Percentiles rank a stretch among this genome's conserved stretches.
phyloP scores from a whole-genome alignment of 441 rosid genomes.

The Eutrema salsugineum region DNA sequence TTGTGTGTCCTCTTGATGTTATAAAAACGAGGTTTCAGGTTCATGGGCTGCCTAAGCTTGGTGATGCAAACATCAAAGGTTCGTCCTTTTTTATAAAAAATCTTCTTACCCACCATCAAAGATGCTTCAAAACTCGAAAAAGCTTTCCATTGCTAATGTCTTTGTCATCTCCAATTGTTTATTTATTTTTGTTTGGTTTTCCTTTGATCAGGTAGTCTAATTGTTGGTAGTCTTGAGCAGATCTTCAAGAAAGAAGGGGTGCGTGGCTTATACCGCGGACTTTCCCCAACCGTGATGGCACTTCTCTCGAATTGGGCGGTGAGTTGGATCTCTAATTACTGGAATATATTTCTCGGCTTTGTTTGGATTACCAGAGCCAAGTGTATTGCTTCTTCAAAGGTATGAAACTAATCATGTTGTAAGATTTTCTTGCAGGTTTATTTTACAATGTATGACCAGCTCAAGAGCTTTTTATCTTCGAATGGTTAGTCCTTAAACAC shows the following conservation, averaged over 20 bases:
- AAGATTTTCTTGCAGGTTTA: conserved; percentile 41
- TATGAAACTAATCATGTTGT: conserved; percentile 3
- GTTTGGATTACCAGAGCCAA: not conserved
- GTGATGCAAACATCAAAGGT: conserved; percentile 43
- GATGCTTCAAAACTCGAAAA: too few relatives aligned
- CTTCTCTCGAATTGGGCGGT: conserved; percentile 75
- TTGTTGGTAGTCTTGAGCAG: conserved; percentile 49
- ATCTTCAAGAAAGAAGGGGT: conserved; percentile 55
- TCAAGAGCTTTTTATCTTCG: conserved; percentile 42
- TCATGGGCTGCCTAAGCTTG: conserved; percentile 49
- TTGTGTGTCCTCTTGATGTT: conserved; percentile 70
- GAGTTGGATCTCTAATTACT: conserved; percentile 6
- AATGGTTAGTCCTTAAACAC: conserved; percentile 35
- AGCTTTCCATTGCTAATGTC: not conserved
- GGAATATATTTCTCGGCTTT: too few relatives aligned
- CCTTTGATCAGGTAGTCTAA: conserved; percentile 51
- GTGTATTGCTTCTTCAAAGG: not conserved
- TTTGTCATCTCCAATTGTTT: not conserved
- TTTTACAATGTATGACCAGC: conserved; percentile 57
- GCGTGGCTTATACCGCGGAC: conserved; percentile 66
- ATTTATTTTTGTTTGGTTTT: too few relatives aligned
- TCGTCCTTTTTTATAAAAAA: not conserved
- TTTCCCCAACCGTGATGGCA: conserved; percentile 61
- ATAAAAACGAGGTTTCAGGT: conserved; percentile 74
- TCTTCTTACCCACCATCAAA: too few relatives aligned